A percentile compares a stretch with the other conserved stretches of the same genome.
Conservation (phyloP, 2,329 filamentous ascomycete species). For the Fonsecaea multimorphosa region DNA sequence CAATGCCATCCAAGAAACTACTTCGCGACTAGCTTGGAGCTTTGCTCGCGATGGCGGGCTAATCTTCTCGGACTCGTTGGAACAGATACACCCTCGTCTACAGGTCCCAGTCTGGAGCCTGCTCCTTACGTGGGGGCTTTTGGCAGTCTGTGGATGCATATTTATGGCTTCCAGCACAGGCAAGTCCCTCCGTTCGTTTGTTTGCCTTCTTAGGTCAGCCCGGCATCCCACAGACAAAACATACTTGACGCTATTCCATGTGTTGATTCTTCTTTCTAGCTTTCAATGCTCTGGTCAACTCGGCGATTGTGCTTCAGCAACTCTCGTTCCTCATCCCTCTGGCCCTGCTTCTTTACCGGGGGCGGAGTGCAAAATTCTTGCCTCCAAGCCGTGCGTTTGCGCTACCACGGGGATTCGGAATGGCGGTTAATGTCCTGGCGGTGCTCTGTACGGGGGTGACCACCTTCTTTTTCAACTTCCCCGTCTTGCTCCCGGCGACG, state of each 20-base stretch:
- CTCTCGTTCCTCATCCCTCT: constrained; percentile 42
- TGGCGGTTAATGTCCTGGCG: constrained; percentile 39
- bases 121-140: constrained; percentile 30
- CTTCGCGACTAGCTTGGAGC: constrained; percentile 42
- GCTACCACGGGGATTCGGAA: constrained; percentile 37
- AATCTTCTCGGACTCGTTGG: constrained; percentile 25
- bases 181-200: background rate
- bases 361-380: constrained; percentile 37
- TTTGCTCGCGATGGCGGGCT: constrained; percentile 40
- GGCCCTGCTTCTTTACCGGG: constrained; percentile 40
- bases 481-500: too few relatives aligned
- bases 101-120: constrained; percentile 39
- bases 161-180: constrained; percentile 16
- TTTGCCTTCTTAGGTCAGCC: too few relatives aligned
- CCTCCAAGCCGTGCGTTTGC: constrained; percentile 19
- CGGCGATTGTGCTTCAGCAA: constrained; percentile 33
- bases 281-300: constrained; percentile 42
- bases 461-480: too few relatives aligned
- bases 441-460: too few relatives aligned
- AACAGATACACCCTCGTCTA: constrained; percentile 27
- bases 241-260: too few relatives aligned
- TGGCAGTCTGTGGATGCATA: constrained; percentile 33
- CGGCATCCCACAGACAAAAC: too few relatives aligned
- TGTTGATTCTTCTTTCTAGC: background rate
- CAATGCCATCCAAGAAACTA: constrained; percentile 13